Evolutionary conservation across 306 rosid species (phyloP), one percentile per base, ranked within the genome.

Genomic region (Vicia villosa): DNA sequence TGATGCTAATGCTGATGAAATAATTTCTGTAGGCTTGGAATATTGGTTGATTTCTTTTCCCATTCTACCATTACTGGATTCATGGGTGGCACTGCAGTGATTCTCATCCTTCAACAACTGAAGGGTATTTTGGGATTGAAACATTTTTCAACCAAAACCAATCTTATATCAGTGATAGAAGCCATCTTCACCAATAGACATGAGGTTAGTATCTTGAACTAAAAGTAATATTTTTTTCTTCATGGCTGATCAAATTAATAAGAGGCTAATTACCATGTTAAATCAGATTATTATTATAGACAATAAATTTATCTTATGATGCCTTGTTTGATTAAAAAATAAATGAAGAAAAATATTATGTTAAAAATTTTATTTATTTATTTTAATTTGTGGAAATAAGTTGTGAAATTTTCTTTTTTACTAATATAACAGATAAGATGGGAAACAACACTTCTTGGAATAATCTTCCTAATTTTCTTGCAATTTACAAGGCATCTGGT

Each of bases 51-150:
- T 78, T 93, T 93, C 81, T 85, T 93, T 70, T 90, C 98, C 2
- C 97, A 90, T 81, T 82, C 98, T 14, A 90, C 98, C 42, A 90
- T 93, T 56, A 78, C 86, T 40, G 98, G 97, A 10, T 93, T 93
- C 67, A 90, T 93, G 97, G 88, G 84, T 68, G 98, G 98, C 1
- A 93, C 97, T 1, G 93, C 98, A 13, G 40, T 76, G 3, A 80
- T 90, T 28, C 89, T 93, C 14, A 82, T 68, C 75, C 76, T 85
- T 15, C 90, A 86, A 71, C 98, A 93, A 59, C 63, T 93, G 1
- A 93, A 85, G 81, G 96, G 97, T 17, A 7, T 93, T 0, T 73
- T 93, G 24, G 97, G 97, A 12, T 17, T 93, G 82, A 74, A 12
- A 17, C 81, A 60, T 69, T 92, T 93, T 49, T 82, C 97, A 3